These are phyloP conservation scores for Cerioporus squamosus DNA, from an alignment of 1,284 basidiomycete species.

Conservation along the genomic window DNA sequence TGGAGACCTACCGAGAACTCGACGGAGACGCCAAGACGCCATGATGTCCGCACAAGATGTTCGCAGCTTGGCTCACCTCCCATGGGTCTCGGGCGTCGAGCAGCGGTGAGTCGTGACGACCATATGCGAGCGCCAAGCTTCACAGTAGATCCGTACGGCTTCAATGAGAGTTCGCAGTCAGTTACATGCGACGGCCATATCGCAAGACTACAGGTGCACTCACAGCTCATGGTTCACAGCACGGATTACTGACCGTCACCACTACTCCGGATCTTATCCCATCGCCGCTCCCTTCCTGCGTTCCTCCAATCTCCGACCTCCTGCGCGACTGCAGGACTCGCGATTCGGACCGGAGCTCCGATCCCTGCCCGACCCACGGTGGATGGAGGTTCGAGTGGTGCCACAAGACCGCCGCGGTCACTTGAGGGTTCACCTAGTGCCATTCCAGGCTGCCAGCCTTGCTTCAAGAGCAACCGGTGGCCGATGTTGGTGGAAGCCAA, in stretches of 20 bases:
- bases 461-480: conserved; percentile 66
- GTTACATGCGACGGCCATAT: too few species aligned
- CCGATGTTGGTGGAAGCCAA: conserved; percentile 66
- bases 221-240: too few species aligned
- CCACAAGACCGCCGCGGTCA: conserved; percentile 46
- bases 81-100: too few species aligned
- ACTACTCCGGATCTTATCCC: conserved; percentile 23
- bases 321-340: neutral
- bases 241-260: conserved; percentile 2
- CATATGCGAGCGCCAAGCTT: too few species aligned
- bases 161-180: too few species aligned
- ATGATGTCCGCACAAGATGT: too few species aligned
- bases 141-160: too few species aligned
- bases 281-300: conserved; percentile 33
- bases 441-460: conserved; percentile 75
- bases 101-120: too few species aligned
- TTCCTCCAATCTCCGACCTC: conserved; percentile 33
- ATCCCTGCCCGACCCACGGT: conserved; percentile 55
- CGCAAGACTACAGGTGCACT: too few species aligned
- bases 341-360: conserved; percentile 40
- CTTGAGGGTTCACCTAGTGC: conserved; percentile 49
- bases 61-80: too few species aligned
- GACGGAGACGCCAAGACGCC: neutral
- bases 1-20: neutral
- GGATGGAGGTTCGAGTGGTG: conserved; percentile 54